Evolutionary conservation across 805 yeast genomes (phyloP), one percentile per base, ranked within the genome.

Genomic region (Saccharomycopsis selenospora): DNA sequence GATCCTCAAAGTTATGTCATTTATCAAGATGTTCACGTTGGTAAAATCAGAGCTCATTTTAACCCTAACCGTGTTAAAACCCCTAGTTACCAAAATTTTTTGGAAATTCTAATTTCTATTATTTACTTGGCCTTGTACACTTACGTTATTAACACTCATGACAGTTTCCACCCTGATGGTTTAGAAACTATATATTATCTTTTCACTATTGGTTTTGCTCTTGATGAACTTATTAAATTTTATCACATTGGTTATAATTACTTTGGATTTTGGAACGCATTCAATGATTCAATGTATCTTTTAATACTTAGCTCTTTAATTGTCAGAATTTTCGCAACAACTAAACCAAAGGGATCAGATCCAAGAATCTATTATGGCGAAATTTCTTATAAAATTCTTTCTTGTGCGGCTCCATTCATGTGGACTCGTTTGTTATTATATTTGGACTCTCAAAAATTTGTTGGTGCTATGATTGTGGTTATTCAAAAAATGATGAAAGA

Each of bases 381-480:
- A 36, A 36, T 48, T 26, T 48, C 95, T 0, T 86, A 80, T 61
- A 68, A 95, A 53, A 62, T 86, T 2, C 65, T 88, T 43, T 80
- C 95, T 0, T 74, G 89, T 58, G 89, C 85, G 11, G 84, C 95
- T 4, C 96, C 96, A 2, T 70, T 88, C 55, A 80, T 88, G 76
- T 88, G 95, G 95, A 75, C 85, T 2, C 72, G 96, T 44, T 67
- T 88, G 44, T 66, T 88, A 48, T 70, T 88, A 30, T 87, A 73
- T 64, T 71, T 87, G 57, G 96, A 88, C 61, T 83, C 90, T 8
- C 79, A 80, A 55, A 75, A 76, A 56, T 87, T 88, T 63, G 85
- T 87, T 43, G 96, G 96, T 36, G 86, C 89, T 2, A 84, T 88
- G 88, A 75, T 88, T 54, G 91, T 88, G 25, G 91, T 88, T 3